A percentile compares a stretch with the other conserved stretches of the same genome.
Evolutionary conservation across 1,284 basidiomycete genomes (phyloP).

Genomic region (Austropuccinia psidii): DNA sequence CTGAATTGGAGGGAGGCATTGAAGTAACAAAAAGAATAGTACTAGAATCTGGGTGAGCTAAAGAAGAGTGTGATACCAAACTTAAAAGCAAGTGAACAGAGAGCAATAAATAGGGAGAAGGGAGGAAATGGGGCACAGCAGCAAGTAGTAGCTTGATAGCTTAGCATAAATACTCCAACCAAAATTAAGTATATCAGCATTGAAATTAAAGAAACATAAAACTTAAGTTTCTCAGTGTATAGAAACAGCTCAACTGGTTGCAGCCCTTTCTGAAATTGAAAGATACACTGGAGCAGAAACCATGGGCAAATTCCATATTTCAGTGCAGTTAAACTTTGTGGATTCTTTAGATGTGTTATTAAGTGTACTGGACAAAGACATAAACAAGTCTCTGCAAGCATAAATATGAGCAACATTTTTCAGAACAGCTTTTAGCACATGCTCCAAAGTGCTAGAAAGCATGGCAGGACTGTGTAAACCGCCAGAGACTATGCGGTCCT

Average conservation of each 20-base stretch:
- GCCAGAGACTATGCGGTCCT: neutral
- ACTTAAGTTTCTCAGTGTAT: neutral
- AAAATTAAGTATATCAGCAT: neutral
- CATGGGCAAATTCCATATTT: neutral
- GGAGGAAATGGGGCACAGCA: slow-evolving; percentile 2
- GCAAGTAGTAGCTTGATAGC: slow-evolving; percentile 12
- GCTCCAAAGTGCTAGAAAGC: neutral
- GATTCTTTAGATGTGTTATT: neutral
- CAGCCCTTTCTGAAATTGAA: neutral
- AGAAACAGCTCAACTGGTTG: neutral
- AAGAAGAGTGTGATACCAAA: neutral
- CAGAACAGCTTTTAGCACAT: neutral
- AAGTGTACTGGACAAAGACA: neutral
- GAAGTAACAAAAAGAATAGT: neutral
- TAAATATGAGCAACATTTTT: neutral
- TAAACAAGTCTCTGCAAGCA: neutral
- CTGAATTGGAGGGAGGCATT: neutral
- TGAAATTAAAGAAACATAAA: neutral
- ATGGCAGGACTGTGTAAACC: neutral
- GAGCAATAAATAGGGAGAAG: neutral
- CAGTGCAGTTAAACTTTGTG: neutral
- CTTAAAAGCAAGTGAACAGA: neutral
- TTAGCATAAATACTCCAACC: neutral
- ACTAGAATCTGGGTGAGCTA: neutral
- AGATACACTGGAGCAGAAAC: neutral